phyloP scores from a whole-genome alignment of 192 early-diverging fungal genomes.

The Rhizophagus sp. region DNA sequence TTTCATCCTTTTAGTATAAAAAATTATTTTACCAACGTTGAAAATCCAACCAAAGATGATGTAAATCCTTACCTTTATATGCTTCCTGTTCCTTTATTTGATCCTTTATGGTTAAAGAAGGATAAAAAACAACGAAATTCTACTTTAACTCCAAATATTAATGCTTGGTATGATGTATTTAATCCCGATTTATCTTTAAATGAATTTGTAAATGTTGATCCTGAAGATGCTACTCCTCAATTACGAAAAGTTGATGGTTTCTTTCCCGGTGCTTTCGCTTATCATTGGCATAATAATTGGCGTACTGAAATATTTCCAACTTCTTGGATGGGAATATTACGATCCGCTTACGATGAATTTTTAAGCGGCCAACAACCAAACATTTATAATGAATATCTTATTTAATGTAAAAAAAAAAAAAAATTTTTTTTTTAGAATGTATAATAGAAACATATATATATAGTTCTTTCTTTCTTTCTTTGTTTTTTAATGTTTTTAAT shows the following conservation, averaged over 20 bases:
- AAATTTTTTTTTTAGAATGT: too few species aligned
- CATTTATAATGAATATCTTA: conserved; percentile 36
- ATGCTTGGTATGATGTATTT: neutral
- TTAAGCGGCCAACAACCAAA: conserved; percentile 32
- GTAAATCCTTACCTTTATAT: conserved; percentile 36
- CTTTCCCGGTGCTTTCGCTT: conserved; percentile 36
- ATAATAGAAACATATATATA: too few species aligned
- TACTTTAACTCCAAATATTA: neutral
- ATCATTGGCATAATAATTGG: conserved; percentile 47
- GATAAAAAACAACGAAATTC: conserved; percentile 23
- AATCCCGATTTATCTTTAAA: neutral
- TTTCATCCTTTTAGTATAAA: conserved; percentile 40
- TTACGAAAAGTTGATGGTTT: conserved; percentile 36
- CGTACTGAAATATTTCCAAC: conserved; percentile 21
- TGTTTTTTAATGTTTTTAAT: too few species aligned
- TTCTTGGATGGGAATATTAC: conserved; percentile 42
- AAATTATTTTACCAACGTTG: conserved; percentile 11
- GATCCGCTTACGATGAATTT: conserved; percentile 36
- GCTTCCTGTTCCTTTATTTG: conserved; percentile 38
- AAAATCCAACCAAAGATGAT: neutral
- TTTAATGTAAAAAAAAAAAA: too few species aligned
- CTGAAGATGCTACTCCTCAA: neutral
- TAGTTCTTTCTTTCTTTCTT: too few species aligned
- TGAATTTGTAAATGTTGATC: neutral
- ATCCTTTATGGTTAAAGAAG: conserved; percentile 40